Conservation (phyloP, 371 early-diverging fungal genomes). For the Circinella umbellata region DNA sequence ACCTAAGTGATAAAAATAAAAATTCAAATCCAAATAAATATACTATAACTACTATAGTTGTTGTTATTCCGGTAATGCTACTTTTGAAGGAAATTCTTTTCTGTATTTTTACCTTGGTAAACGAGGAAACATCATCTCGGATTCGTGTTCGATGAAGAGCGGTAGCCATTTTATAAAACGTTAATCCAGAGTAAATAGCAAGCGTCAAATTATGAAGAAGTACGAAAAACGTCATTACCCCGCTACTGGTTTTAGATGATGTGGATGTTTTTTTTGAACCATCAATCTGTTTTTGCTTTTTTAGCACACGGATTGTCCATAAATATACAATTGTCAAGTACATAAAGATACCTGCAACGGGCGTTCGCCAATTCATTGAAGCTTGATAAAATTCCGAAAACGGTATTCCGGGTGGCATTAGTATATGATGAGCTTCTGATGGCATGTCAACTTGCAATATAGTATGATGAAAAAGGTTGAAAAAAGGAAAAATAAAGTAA, state of each 20-base stretch:
- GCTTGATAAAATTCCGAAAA: constrained; percentile 64
- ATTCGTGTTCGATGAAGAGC: constrained; percentile 49
- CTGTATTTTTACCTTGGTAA: constrained; percentile 1
- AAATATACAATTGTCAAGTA: constrained; percentile 60
- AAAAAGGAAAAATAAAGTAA: neutral
- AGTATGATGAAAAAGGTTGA: constrained; percentile 16
- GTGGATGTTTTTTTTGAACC: constrained; percentile 34
- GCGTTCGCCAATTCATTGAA: constrained; percentile 76
- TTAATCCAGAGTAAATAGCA: constrained; percentile 69
- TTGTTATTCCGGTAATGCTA: too few species aligned
- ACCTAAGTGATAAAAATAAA: constrained; percentile 33
- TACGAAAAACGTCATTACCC: constrained; percentile 56
- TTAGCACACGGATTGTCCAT: constrained; percentile 27
- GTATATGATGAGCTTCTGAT: too few species aligned
- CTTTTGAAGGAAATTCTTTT: too few species aligned
- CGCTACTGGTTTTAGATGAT: constrained; percentile 3
- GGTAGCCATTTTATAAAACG: constrained; percentile 63
- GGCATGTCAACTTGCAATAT: constrained; percentile 10
- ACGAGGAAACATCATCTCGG: constrained; percentile 3
- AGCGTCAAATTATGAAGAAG: constrained; percentile 71
- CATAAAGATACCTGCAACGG: constrained; percentile 57
- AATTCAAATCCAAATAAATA: too few species aligned
- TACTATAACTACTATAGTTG: too few species aligned
- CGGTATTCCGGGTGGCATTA: constrained; percentile 49
- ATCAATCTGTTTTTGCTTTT: neutral